Evolutionary conservation across 164 flowering plant species (phyloP), one percentile per base, ranked within the genome.

Genomic region (Echeveria elegans): DNA sequence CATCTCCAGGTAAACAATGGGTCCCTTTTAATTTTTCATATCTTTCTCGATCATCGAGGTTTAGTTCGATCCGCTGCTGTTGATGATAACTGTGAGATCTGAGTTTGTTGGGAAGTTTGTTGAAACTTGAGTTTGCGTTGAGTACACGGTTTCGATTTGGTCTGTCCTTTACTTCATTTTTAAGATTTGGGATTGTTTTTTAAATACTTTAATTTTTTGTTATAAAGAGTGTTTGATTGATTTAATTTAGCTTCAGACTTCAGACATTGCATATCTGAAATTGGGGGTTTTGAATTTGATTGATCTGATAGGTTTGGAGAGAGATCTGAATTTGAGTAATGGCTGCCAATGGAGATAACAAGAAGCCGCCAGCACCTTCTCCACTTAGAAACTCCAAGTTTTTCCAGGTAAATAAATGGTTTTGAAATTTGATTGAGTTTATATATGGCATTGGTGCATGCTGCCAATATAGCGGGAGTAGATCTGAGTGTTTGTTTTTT

Each of bases 311-410:
- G 56, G 56, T 50, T 50, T n/a, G 24, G 56, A 50, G 56, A 50
- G 26, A 50, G 4, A 47, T 47, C 56, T 50, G 26, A 50, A 5
- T 21, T 50, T 50, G 56, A 40, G 45, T 24, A 16, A 28, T 53
- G 60, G 60, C 31, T 53, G 15, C 87, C 4, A 83, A 84, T 69
- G 88, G 85, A 65, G 71, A 74, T 6, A 68, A 69, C 68, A 87
- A 86, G 70, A 73, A 83, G n/a, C 92, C 97, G 48, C 97, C 97
- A 2, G 53, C 76, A 18, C 97, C 94, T 1, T 90, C 97, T 52
- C 97, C 97, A 43, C 48, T 90, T 68, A 72, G 97, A 19, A 81
- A 74, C 69, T 50, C 56, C 28, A 50, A 50, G 26, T 50, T 50
- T 50, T 88, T 81, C 64, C 86, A 88, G 92, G 97, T 88, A 67